These are phyloP conservation scores for Escallonia rubra DNA, from an alignment of 129 eudicot species.

Conservation along the genomic window DNA sequence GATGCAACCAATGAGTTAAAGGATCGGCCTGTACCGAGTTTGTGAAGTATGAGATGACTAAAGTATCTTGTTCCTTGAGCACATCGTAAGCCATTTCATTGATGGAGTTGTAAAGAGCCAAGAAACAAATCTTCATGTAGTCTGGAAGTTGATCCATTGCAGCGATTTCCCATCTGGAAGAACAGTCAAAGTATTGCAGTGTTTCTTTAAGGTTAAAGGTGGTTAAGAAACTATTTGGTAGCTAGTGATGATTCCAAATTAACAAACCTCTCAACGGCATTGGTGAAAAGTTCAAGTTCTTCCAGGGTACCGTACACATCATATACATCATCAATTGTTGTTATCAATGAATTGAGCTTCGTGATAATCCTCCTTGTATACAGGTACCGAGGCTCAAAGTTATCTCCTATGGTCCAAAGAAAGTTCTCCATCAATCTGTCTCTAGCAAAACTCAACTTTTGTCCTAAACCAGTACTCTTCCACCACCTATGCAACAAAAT, in stretches of 20 bases:
- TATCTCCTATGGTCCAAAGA: constrained; percentile 30
- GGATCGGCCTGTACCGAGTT: constrained; percentile 11
- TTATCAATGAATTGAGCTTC: constrained; percentile 13
- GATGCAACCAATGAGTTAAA: background rate
- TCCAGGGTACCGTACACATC: constrained; percentile 52
- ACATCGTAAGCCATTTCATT: constrained; percentile 47
- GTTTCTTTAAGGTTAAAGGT: background rate
- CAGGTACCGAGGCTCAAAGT: constrained; percentile 29
- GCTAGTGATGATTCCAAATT: background rate
- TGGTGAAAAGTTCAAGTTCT: constrained; percentile 36
- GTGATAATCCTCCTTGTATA: constrained; percentile 12
- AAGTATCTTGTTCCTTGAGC: constrained; percentile 28
- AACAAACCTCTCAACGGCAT: constrained; percentile 25
- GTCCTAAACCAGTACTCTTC: constrained; percentile 16
- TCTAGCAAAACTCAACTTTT: constrained; percentile 35
- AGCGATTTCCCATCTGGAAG: constrained; percentile 50
- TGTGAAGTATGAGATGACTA: constrained; percentile 22
- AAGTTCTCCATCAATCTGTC: constrained; percentile 43
- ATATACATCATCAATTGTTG: constrained; percentile 44
- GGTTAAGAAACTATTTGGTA: background rate
- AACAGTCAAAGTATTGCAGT: background rate
- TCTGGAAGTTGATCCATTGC: constrained; percentile 45
- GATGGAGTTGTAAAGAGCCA: constrained; percentile 38
- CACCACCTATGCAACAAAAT: constrained; percentile 48
- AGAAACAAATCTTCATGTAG: constrained; percentile 50